Conservation (phyloP, 2,329 filamentous ascomycete genomes). For the Neurospora sp. region DNA sequence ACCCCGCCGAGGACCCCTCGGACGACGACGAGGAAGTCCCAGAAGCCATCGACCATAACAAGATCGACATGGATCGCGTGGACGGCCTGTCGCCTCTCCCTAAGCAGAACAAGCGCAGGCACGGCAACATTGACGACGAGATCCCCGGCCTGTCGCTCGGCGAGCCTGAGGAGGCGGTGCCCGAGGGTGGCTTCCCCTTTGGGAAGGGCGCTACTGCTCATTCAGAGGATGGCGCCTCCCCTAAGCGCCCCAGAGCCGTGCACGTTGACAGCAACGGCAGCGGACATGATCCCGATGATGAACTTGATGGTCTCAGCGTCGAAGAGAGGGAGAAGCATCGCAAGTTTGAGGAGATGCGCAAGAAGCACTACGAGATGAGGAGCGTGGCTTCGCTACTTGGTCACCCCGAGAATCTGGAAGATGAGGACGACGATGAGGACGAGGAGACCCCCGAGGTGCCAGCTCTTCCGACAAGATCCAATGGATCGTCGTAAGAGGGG, state of each 20-base stretch:
- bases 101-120: constrained; percentile 16
- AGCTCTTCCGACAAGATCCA: constrained; percentile 28
- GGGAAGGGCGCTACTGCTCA: constrained; percentile 16
- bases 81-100: constrained; percentile 30
- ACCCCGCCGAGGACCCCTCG: constrained; percentile 77
- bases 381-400: constrained; percentile 83
- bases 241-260: constrained; percentile 56
- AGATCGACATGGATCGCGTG: constrained; percentile 56
- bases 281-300: constrained; percentile 48
- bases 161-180: constrained; percentile 72
- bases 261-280: constrained; percentile 60
- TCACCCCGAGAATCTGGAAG: constrained; percentile 57
- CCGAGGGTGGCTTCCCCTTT: constrained; percentile 31
- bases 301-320: constrained; percentile 42
- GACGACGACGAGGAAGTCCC: constrained; percentile 55
- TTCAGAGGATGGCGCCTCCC: neutral
- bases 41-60: constrained; percentile 68
- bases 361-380: constrained; percentile 98
- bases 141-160: constrained; percentile 89
- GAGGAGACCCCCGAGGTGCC: constrained; percentile 25
- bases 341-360: constrained; percentile 82
- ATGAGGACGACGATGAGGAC: constrained; percentile 39
- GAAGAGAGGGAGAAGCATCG: constrained; percentile 87
- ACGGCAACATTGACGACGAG: constrained; percentile 49
- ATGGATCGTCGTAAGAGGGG: constrained; percentile 12